Evolutionary conservation across 75 land plant genomes (phyloP).

Genomic region (Picea sitchensis): DNA sequence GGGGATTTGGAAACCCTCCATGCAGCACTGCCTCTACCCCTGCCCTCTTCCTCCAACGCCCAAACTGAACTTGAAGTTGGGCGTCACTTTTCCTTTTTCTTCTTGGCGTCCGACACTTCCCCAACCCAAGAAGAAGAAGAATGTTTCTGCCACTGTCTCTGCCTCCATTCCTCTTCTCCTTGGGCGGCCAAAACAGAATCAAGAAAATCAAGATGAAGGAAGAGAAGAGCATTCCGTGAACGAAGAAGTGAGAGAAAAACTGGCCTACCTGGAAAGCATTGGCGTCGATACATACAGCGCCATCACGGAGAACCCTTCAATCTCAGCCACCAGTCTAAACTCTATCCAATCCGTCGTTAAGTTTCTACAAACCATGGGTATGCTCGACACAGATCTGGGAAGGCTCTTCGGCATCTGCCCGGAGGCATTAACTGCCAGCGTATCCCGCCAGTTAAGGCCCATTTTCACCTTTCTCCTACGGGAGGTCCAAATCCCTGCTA

Average conservation of each 20-base stretch:
- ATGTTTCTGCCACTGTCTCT: too few species aligned
- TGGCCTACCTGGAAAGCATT: slow-evolving; percentile 49
- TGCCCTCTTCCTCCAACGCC: too few species aligned
- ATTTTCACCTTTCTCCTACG: slow-evolving; percentile 56
- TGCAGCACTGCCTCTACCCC: too few species aligned
- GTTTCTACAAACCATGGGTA: slow-evolving; percentile 57
- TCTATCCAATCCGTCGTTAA: slow-evolving; percentile 51
- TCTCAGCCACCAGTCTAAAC: slow-evolving; percentile 35
- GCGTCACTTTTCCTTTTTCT: too few species aligned
- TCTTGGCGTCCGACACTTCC: too few species aligned
- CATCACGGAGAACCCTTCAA: slow-evolving; percentile 39
- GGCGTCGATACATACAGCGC: slow-evolving; percentile 57
- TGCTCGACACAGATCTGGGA: slow-evolving; percentile 47
- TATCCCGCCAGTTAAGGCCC: slow-evolving; percentile 41
- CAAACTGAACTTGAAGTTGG: too few species aligned
- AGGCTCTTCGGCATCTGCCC: slow-evolving; percentile 65
- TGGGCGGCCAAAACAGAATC: too few species aligned
- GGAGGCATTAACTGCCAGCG: slow-evolving; percentile 39
- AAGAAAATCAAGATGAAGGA: too few species aligned
- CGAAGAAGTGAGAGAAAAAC: not conserved
- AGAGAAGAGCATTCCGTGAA: too few species aligned
- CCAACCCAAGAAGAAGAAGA: too few species aligned
- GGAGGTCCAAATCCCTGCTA: slow-evolving; percentile 19
- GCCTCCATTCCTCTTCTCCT: too few species aligned
- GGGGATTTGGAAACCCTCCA: too few species aligned